Base-by-base conservation (phyloP, 352 stramenopile species). In the Phytophthora fragariae region DNA sequence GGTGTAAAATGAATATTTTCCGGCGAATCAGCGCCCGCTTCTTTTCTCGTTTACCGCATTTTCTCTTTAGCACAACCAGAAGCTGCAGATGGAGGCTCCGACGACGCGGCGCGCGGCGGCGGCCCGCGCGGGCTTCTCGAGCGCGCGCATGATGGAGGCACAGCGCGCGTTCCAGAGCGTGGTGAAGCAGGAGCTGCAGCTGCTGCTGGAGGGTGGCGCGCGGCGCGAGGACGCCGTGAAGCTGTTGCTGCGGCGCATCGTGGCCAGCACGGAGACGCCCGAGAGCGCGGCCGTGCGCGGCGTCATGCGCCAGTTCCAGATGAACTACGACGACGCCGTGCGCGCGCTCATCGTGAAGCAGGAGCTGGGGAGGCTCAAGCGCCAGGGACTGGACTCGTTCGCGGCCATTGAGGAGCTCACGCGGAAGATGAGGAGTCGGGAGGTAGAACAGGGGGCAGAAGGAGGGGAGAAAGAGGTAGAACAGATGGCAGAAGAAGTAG, bases 331-430 rank as follows among this genome's bases (percentile, higher is more conserved):
- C 73, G 89, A 96, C 66, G 89, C 89, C 1, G 84, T 94, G 57
- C 89, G 89, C 29, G 89, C 89, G 19, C 68, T 96, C 15, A 96
- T 96, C 61, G 89, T 96, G 5, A 96, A 96, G 73, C 88, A 96
- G 79, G 89, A 96, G 82, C 85, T 96, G 33, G 89, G 80, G 4
- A 67, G 88, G 6, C 70, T 96, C 11, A 96, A 95, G 65, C 76
- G 82, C 2, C 82, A 92, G 58, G 89, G 89, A 10, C 72, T 96
- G 53, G 86, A 96, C 60, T 90, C 89, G 29, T 92, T 95, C 47
- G 89, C 88, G n/a, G 89, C 89, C 2, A 96, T 96, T 65, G 86
- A 92, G 60, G 80, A 94, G 69, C 75, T 96, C 1, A 96, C 89
- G 35, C 73, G 85, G 8, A 96, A 96, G 70, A 95, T 96, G 89